Percentiles rank a stretch among this genome's conserved stretches.
These are phyloP conservation scores for Trametes cinnabarina DNA, from an alignment of 768 basidiomycete species.

Conservation along the genomic window DNA sequence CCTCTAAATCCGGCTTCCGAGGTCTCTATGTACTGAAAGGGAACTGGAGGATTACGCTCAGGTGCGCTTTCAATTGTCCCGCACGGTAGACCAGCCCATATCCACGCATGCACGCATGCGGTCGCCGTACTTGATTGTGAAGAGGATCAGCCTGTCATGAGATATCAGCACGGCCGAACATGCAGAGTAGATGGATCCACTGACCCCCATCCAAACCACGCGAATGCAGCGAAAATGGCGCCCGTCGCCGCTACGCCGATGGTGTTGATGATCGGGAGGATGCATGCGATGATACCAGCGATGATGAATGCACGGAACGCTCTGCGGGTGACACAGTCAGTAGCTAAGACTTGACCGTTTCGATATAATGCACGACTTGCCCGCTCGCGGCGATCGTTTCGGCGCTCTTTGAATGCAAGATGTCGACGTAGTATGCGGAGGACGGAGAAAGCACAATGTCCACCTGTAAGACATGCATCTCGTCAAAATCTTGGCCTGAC, in stretches of 20 bases:
- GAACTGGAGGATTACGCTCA: too few relatives aligned
- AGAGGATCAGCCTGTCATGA: slow-evolving; percentile 44
- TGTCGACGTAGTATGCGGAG: slow-evolving; percentile 56
- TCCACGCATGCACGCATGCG: slow-evolving; percentile 56
- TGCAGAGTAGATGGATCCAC: slow-evolving; percentile 21
- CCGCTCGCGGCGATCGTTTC: slow-evolving; percentile 57
- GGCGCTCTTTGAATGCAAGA: slow-evolving; percentile 58
- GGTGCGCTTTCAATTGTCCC: slow-evolving; percentile 10
- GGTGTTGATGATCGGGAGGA: slow-evolving; percentile 52
- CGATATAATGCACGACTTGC: slow-evolving; percentile 29
- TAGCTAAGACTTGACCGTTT: too few relatives aligned
- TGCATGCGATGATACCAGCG: slow-evolving; percentile 40
- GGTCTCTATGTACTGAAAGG: too few relatives aligned
- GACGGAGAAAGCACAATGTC: slow-evolving; percentile 55
- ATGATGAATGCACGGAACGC: slow-evolving; percentile 46
- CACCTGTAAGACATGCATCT: slow-evolving; percentile 37
- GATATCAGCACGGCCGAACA: neutral
- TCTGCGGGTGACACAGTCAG: slow-evolving; percentile 31
- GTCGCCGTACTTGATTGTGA: slow-evolving; percentile 55
- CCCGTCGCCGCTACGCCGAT: slow-evolving; percentile 53
- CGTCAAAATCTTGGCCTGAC: neutral
- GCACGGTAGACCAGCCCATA: slow-evolving; percentile 49
- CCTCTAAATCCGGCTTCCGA: too few relatives aligned
- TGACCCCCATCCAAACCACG: slow-evolving; percentile 52
- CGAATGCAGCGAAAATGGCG: slow-evolving; percentile 43